A percentile compares a stretch with the other conserved stretches of the same genome.
phyloP scores from a whole-genome alignment of 1,139 yeast genomes.

The Kodamaea suecica region DNA sequence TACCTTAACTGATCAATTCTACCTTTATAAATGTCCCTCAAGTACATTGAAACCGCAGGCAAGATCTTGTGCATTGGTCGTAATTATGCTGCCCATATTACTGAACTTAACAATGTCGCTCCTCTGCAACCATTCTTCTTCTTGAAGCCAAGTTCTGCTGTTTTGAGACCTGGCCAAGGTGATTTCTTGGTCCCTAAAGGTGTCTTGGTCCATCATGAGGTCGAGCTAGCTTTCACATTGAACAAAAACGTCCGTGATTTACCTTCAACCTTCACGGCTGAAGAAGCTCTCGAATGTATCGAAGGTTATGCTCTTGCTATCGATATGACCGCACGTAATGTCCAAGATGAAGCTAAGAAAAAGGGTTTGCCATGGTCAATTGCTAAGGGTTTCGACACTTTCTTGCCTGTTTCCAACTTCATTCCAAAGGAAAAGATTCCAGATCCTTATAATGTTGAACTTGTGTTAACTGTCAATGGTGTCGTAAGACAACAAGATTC shows the following conservation, averaged over 20 bases:
- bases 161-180: constrained; percentile 61
- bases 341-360: constrained; percentile 90
- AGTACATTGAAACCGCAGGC: constrained; percentile 62
- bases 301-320: constrained; percentile 85
- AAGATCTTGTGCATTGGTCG: constrained; percentile 94
- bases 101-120: constrained; percentile 75
- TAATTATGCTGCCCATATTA: constrained; percentile 91
- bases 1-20: no score
- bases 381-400: constrained; percentile 95
- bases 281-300: constrained; percentile 73
- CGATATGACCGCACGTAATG: constrained; percentile 93
- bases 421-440: constrained; percentile 65
- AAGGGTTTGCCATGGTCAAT: constrained; percentile 97
- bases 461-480: constrained; percentile 70
- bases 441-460: constrained; percentile 70
- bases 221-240: constrained; percentile 81
- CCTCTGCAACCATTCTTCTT: constrained; percentile 91
- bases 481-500: constrained; percentile 67
- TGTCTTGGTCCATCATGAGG: constrained; percentile 82
- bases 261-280: constrained; percentile 54
- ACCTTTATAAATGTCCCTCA: constrained; percentile 59
- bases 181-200: constrained; percentile 84
- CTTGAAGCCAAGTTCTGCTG: constrained; percentile 75
- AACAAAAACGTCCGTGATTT: constrained; percentile 63
- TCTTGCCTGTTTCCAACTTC: constrained; percentile 73